Evolutionary conservation across 768 basidiomycete genomes (phyloP).

Genomic region (Suillus placidus): DNA sequence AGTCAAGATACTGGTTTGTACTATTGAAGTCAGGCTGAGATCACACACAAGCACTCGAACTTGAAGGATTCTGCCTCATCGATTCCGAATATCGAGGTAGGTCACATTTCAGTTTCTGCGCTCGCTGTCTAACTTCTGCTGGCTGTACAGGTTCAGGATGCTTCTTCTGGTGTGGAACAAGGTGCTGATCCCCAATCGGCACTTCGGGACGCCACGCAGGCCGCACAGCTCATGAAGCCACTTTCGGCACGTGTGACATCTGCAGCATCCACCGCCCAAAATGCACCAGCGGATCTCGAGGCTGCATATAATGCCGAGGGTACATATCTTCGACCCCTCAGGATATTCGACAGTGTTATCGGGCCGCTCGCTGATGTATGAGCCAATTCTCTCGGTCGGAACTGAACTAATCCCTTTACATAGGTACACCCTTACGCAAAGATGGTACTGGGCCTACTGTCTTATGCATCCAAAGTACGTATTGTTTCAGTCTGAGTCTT

Average conservation of each 20-base stretch:
- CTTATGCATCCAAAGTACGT: conserved; percentile 3
- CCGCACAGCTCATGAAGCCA: background rate
- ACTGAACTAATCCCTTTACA: background rate
- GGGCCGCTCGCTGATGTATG: background rate
- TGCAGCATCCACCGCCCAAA: background rate
- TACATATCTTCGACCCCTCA: background rate
- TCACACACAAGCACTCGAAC: background rate
- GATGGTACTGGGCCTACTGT: background rate
- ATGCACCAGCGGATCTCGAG: background rate
- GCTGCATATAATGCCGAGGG: background rate
- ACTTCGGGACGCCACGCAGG: background rate
- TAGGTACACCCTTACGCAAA: conserved; percentile 11
- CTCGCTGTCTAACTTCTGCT: background rate
- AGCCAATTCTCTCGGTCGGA: background rate
- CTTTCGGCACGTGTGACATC: background rate
- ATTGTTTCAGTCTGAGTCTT: background rate
- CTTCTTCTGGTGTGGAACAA: background rate
- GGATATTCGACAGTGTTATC: background rate
- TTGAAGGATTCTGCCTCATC: background rate
- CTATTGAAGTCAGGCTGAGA: background rate
- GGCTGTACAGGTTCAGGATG: background rate
- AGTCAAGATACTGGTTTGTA: background rate
- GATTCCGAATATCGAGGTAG: too few species aligned
- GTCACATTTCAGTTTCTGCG: too few species aligned
- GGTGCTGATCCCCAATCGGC: background rate